Evolutionary conservation across 495 filamentous ascomycete species (phyloP).

Genomic region (Friedmanniomyces endolithicus): DNA sequence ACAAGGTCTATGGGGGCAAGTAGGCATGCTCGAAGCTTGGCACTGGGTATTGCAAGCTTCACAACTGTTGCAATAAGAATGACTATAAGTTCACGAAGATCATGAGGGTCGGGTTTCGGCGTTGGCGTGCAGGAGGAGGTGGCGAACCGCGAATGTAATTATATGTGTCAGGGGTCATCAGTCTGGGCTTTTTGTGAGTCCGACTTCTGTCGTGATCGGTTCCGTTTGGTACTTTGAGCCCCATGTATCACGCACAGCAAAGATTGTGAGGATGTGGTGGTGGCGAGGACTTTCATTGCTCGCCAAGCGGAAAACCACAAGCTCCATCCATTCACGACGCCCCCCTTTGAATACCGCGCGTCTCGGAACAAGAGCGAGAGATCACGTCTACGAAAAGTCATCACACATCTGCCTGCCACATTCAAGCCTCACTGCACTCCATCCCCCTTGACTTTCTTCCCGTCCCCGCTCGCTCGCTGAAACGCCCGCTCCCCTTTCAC

Average conservation of each 20-base stretch:
- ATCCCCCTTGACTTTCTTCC: conserved; percentile 8
- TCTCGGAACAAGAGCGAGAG: too few species aligned
- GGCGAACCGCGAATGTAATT: not conserved
- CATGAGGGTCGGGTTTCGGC: not conserved
- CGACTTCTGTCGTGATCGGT: too few species aligned
- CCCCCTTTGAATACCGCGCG: too few species aligned
- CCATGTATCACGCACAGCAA: too few species aligned
- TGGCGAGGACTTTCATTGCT: too few species aligned
- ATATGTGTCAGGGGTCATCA: not conserved
- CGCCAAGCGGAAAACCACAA: too few species aligned
- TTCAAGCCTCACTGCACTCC: not conserved
- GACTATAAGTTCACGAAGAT: not conserved
- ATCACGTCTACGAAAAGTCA: not conserved
- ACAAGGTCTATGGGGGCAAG: conserved; percentile 38
- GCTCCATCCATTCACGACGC: too few species aligned
- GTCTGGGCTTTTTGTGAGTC: not conserved
- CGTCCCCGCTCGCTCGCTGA: conserved; percentile 12
- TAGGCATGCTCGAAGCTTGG: not conserved
- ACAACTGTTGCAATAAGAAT: not conserved
- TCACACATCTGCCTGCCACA: not conserved
- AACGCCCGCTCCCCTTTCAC: conserved; percentile 55
- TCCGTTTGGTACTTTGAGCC: too few species aligned
- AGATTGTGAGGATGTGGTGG: too few species aligned
- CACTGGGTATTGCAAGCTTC: not conserved
- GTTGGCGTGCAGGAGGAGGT: not conserved